A percentile compares a stretch with the other conserved stretches of the same genome.
These are phyloP conservation scores for Apophysomyces variabilis DNA, from an alignment of 371 early-diverging fungal genomes.

Conservation along the genomic window DNA sequence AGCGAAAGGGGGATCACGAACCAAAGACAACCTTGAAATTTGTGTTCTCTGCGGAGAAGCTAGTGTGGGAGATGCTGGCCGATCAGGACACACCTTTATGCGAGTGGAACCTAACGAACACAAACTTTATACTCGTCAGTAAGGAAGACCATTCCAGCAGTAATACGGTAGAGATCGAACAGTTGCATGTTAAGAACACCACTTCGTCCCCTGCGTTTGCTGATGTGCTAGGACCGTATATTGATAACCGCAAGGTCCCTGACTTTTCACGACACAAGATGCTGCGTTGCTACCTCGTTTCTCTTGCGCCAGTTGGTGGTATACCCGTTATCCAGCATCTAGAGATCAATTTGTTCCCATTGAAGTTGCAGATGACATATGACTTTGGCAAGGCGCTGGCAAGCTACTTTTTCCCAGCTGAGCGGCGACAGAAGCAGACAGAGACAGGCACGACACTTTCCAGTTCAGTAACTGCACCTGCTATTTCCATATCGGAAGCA, in stretches of 20 bases:
- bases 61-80: conserved; percentile 64
- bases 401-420: conserved; percentile 76
- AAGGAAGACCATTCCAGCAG: conserved; percentile 67
- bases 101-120: conserved; percentile 57
- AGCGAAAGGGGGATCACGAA: conserved; percentile 40
- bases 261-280: conserved; percentile 81
- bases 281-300: conserved; percentile 77
- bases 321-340: conserved; percentile 87
- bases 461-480: background rate
- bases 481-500: conserved; percentile 1
- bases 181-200: conserved; percentile 69
- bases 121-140: conserved; percentile 53
- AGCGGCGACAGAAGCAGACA: conserved; percentile 28
- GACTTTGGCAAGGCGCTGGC: conserved; percentile 76
- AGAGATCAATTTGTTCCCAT: conserved; percentile 81
- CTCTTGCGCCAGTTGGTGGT: conserved; percentile 85
- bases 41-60: conserved; percentile 42
- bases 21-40: conserved; percentile 47
- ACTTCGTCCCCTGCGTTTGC: conserved; percentile 58
- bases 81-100: conserved; percentile 58
- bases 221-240: conserved; percentile 73
- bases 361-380: conserved; percentile 80
- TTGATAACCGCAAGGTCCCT: conserved; percentile 28
- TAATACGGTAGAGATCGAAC: conserved; percentile 77
- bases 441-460: conserved; percentile 13